phyloP scores from a whole-genome alignment of 495 filamentous ascomycete species.

The Pyronema omphalodes region DNA sequence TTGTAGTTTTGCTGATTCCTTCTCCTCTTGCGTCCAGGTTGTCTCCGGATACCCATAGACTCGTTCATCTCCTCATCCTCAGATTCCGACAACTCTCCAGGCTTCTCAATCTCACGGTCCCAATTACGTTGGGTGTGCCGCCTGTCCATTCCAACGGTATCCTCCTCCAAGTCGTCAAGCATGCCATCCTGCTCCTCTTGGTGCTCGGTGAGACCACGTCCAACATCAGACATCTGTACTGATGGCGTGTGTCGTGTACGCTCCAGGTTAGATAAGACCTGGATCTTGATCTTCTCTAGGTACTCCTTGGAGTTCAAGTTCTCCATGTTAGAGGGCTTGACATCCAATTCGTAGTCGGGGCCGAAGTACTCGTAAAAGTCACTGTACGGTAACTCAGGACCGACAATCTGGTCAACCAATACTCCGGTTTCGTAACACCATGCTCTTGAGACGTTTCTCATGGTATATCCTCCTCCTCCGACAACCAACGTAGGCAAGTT shows the following conservation, averaged over 20 bases:
- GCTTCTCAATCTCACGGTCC: constrained; percentile 55
- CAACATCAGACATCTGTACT: constrained; percentile 90
- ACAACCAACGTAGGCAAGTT: constrained; percentile 78
- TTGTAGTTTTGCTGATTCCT: constrained; percentile 25
- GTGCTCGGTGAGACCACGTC: constrained; percentile 46
- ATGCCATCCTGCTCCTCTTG: constrained; percentile 77
- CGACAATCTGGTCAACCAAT: constrained; percentile 64
- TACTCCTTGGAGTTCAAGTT: constrained; percentile 93
- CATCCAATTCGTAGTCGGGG: constrained; percentile 88
- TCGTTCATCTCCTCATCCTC: constrained; percentile 76
- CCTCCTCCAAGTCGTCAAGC: constrained; percentile 75
- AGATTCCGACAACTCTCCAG: constrained; percentile 60
- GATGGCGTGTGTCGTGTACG: constrained; percentile 77
- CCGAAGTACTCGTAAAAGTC: constrained; percentile 99
- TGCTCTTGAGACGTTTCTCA: constrained; percentile 93
- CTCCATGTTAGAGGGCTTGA: constrained; percentile 95
- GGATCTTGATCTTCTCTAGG: constrained; percentile 80
- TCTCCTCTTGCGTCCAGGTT: constrained; percentile 33
- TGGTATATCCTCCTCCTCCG: constrained; percentile 93
- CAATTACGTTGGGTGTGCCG: constrained; percentile 67
- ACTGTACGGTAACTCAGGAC: constrained; percentile 74
- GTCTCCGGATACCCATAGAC: constrained; percentile 42
- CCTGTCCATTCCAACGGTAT: constrained; percentile 61
- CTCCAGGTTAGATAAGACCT: constrained; percentile 83
- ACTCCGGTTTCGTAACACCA: constrained; percentile 95